Evolutionary conservation across 257 asterid species (phyloP), one percentile per base, ranked within the genome.

Genomic region (Forsythia suspensa): DNA sequence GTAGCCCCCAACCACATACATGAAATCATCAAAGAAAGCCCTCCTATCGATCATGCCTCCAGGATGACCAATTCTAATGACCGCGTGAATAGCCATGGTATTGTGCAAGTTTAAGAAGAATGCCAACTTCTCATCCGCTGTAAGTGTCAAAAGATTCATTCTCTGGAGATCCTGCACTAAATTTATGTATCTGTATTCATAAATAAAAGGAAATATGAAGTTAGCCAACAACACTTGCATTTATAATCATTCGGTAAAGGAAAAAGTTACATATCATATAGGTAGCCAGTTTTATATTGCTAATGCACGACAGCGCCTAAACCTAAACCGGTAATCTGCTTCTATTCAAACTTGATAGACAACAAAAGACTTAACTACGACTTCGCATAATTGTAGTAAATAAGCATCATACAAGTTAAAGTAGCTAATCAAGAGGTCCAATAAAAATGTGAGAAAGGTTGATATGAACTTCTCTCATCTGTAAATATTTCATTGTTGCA

Each of bases 11-110:
- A 95, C 75, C 11, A 95, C 78, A 52, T 95, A 94, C 88, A 88
- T 84, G 83, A 95, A 95, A 15, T 95, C 97, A 0, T 96, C 79
- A 74, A 93, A 90, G 83, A 90, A 95, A 34, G 93, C 55, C 85
- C 95, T 89, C 78, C 94, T 77, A n/a, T 93, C 97, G 8, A 93
- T 89, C 94, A 90, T 85, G 48, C 88, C 94, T 66, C 98, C 99
- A 0, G 99, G 99, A 77, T 84, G 89, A 59, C 99, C 98, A 11
- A 95, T 67, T 80, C 97, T 86, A 46, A 93, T 89, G 24, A 90
- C 99, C 8, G 95, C 97, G 76, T 95, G 99, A 76, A 95, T 90
- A 6, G 92, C 96, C 97, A 94, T 95, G 61, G 92, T 92, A 74
- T 93, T 95, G 88, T 95, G 93, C 80, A 95, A 86, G 81, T 95